These are phyloP conservation scores for Chaetoscypha palmicola DNA, from an alignment of 2,329 filamentous ascomycete genomes.

Conservation along the genomic window DNA sequence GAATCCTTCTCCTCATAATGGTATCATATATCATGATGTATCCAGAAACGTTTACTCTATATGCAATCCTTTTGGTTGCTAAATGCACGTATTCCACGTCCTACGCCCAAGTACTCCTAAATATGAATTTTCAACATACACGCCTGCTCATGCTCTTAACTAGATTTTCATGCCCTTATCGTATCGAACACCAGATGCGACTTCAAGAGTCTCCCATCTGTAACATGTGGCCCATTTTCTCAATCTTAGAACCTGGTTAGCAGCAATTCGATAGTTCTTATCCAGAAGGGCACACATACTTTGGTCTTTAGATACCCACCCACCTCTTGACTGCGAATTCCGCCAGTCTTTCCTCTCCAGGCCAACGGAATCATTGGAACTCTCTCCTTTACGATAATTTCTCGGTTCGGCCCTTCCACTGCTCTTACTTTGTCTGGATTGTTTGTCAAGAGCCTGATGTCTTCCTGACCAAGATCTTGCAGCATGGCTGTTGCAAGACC, in stretches of 20 bases:
- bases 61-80: no score
- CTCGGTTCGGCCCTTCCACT: constrained; percentile 83
- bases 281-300: constrained; percentile 45
- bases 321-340: constrained; percentile 81
- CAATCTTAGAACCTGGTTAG: constrained; percentile 48
- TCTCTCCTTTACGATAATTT: constrained; percentile 80
- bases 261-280: background rate
- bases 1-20: background rate
- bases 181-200: background rate
- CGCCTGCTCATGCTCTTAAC: background rate
- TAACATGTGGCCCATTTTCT: constrained; percentile 81
- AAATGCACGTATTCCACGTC: background rate
- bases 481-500: constrained; percentile 95
- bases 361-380: constrained; percentile 94
- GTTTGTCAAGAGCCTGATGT: constrained; percentile 83
- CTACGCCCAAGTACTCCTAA: background rate
- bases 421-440: constrained; percentile 96
- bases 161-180: background rate
- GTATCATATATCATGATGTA: background rate
- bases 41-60: background rate
- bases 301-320: constrained; percentile 94
- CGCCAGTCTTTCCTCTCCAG: constrained; percentile 73
- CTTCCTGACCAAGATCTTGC: constrained; percentile 70
- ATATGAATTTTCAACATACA: background rate
- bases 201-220: constrained; percentile 38